These are phyloP conservation scores for Fraxinus albicans DNA, from an alignment of 305 asterid genomes.

Conservation along the genomic window DNA sequence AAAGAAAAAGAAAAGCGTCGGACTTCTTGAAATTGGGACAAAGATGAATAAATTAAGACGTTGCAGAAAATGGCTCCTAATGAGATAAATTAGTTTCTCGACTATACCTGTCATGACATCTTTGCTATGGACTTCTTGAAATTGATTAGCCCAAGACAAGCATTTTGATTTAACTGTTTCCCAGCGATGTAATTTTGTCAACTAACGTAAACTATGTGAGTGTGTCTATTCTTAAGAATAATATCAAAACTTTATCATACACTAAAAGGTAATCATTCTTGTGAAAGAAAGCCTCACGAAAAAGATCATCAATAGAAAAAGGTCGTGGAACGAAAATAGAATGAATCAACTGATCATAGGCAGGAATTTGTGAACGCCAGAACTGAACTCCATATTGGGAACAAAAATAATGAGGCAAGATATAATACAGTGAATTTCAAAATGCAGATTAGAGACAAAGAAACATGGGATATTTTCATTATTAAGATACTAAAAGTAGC, in stretches of 20 bases:
- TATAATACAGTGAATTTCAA: not conserved
- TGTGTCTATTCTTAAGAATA: not conserved
- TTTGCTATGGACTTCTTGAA: not conserved
- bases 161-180: not conserved
- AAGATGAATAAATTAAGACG: no score
- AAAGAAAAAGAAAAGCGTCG: not conserved
- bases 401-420: not conserved
- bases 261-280: not conserved
- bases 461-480: slow-evolving; percentile 28
- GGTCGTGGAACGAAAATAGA: not conserved
- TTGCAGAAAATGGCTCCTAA: not conserved
- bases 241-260: not conserved
- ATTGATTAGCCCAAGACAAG: not conserved
- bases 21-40: no score
- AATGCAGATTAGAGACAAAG: not conserved
- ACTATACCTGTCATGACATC: not conserved
- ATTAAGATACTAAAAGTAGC: slow-evolving; percentile 36
- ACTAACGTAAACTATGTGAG: not conserved
- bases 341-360: not conserved
- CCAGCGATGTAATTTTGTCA: not conserved
- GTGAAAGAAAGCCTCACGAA: not conserved
- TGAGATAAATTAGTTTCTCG: not conserved
- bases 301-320: not conserved
- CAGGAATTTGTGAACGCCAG: not conserved
- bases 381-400: not conserved